Evolutionary conservation across 129 eudicot genomes (phyloP).

Genomic region (Chrysanthemum seticuspe): DNA sequence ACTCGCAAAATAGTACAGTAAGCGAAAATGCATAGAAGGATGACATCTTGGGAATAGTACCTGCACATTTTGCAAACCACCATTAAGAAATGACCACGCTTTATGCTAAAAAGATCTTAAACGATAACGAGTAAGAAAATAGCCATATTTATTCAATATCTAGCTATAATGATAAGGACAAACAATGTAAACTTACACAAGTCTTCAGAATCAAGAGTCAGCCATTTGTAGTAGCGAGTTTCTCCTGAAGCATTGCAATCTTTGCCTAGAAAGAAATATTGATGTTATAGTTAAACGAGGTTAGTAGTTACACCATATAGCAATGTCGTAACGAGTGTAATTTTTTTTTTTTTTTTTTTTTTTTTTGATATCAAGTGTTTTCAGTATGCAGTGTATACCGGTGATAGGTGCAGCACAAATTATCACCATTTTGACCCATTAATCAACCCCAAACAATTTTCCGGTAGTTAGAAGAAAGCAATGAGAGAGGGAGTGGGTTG

Average conservation of each 20-base stretch:
- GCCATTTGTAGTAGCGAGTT: constrained; percentile 33
- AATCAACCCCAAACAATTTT: no score
- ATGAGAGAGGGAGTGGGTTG: neutral
- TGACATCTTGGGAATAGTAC: neutral
- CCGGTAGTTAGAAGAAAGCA: no score
- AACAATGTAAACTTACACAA: neutral
- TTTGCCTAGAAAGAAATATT: constrained; percentile 45
- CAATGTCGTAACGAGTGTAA: no score
- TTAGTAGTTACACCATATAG: neutral
- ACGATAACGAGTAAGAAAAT: neutral
- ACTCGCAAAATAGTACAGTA: neutral
- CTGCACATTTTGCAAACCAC: neutral
- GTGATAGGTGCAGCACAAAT: no score
- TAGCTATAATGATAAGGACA: neutral
- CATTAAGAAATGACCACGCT: neutral
- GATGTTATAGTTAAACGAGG: neutral
- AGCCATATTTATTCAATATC: neutral
- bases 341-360: no score
- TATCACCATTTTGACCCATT: no score
- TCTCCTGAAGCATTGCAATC: constrained; percentile 65
- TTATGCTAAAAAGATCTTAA: neutral
- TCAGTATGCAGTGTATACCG: no score
- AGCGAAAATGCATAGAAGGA: neutral
- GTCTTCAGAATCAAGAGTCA: constrained; percentile 18
- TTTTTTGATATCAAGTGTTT: no score